Conservation (phyloP, 352 stramenopile species). For the Phytophthora sp. region DNA sequence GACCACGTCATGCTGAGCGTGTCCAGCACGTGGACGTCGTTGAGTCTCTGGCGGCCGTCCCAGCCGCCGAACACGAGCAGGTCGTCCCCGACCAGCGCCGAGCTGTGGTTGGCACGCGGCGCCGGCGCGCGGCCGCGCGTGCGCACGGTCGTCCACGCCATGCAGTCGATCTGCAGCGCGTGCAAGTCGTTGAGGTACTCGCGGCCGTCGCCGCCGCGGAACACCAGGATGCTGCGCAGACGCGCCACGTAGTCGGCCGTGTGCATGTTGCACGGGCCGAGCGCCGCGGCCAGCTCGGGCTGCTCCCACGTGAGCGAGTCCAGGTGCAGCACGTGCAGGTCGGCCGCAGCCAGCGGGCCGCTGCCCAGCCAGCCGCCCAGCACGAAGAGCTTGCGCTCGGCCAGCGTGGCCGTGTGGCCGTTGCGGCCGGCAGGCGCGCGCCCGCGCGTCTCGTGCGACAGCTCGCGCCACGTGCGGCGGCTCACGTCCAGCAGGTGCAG, state of each 20-base stretch:
- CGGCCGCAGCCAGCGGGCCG: constrained; percentile 90
- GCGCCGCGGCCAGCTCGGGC: constrained; percentile 45
- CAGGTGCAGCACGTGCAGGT: constrained; percentile 93
- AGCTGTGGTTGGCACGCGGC: constrained; percentile 95
- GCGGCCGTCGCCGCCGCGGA: constrained; percentile 93
- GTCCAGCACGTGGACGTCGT: constrained; percentile 97
- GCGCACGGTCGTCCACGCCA: constrained; percentile 86
- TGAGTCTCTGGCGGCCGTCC: constrained; percentile 92
- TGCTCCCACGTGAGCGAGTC: constrained; percentile 68
- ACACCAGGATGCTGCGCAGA: constrained; percentile 91
- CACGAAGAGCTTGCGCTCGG: constrained; percentile 90
- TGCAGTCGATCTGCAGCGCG: constrained; percentile 88
- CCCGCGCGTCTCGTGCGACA: constrained; percentile 50
- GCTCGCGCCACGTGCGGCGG: constrained; percentile 68
- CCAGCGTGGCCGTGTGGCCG: constrained; percentile 95
- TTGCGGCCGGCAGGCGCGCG: constrained; percentile 89
- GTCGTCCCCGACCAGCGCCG: constrained; percentile 79
- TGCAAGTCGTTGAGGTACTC: constrained; percentile 98
- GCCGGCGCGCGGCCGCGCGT: constrained; percentile 84
- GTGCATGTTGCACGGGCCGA: constrained; percentile 97
- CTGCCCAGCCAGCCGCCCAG: constrained; percentile 95
- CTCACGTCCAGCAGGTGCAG: constrained; percentile 91
- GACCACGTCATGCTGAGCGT: constrained; percentile 92
- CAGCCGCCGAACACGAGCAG: constrained; percentile 97
- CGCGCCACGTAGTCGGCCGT: constrained; percentile 93